Conservation (phyloP, 2,329 filamentous ascomycete genomes). For the Nemania sp. region DNA sequence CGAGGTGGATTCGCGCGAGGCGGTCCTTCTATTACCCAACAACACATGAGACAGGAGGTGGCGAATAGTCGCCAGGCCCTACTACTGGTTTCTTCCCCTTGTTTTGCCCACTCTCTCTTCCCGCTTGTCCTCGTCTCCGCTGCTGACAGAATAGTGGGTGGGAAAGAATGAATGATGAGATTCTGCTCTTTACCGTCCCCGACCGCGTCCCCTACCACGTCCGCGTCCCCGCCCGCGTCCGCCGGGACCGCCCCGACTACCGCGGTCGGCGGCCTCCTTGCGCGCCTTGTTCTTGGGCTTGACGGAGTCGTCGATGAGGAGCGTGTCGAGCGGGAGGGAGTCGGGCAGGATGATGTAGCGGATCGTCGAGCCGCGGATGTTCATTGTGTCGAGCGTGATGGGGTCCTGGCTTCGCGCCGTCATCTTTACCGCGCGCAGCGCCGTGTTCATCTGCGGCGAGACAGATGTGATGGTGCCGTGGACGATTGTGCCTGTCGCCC, state of each 20-base stretch:
- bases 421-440: constrained; percentile 95
- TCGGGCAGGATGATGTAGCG: constrained; percentile 97
- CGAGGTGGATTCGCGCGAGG: not conserved
- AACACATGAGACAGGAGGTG: not conserved
- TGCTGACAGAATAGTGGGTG: not conserved
- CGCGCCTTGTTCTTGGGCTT: constrained; percentile 99
- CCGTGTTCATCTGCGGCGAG: constrained; percentile 98
- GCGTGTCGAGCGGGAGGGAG: constrained; percentile 89
- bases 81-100: not conserved
- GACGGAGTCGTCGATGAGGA: constrained; percentile 93
- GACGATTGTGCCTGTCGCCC: constrained; percentile 80
- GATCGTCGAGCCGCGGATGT: constrained; percentile 93
- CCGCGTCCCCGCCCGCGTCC: constrained; percentile 59
- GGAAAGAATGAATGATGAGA: not conserved
- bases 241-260: constrained; percentile 57
- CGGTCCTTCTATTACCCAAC: not conserved
- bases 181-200: constrained; percentile 33
- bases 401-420: constrained; percentile 86
- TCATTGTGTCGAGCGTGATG: constrained; percentile 90
- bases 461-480: constrained; percentile 97
- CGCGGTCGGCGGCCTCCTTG: constrained; percentile 76
- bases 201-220: constrained; percentile 57
- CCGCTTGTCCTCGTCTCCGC: not conserved
- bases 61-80: not conserved
- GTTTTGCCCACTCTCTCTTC: constrained; percentile 2